Base-by-base conservation (phyloP, 2,329 filamentous ascomycete species). In the Eutypella sp. region DNA sequence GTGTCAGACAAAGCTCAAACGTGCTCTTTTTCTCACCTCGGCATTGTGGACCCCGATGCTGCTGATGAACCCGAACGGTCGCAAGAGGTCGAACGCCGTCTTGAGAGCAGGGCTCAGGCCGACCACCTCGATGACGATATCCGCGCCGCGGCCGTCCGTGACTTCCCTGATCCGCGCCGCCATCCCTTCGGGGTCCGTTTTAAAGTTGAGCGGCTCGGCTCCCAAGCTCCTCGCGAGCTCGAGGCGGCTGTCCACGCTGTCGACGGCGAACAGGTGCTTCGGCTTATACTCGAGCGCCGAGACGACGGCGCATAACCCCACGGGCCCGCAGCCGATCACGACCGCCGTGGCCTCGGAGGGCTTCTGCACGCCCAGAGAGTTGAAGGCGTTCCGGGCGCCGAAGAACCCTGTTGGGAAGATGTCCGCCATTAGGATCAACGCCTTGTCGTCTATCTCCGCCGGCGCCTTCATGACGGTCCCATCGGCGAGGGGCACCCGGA, bases 361-460 rank as follows among this genome's bases (percentile, higher is more conserved):
- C 46, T 82, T 74, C 49, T 81, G 74, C 13, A 70, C 57, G n/a
- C 63, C 58, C 33, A 84, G 73, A 59, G 84, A 69, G 47, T 79
- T 79, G 64, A 95, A 85, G 6, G 83, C 91, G 59, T 89, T 93
- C 47, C 78, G 76, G 4, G 87, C 87, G 6, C 88, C 90, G 57
- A 91, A 95, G 68, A 82, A 95, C 7, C 91, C 87, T 0, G 84
- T 89, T 1, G 90, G 90, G 66, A 93, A 95, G 57, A 96, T 95
- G 61, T 96, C 90, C 15, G 88, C 89, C 90, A 96, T 95, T 22
- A 96, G 76, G 6, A 95, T 82, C 41, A 95, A 74, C 29, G 82
- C 82, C 52, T 86, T 78, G 55, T 92, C 84, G 18, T 84, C 79
- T 47, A 95, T 85, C 8, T 76, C 79, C 2, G 79, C 66, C 0